Conservation (phyloP, 1,284 basidiomycete genomes). For the Marasmius oreades region DNA sequence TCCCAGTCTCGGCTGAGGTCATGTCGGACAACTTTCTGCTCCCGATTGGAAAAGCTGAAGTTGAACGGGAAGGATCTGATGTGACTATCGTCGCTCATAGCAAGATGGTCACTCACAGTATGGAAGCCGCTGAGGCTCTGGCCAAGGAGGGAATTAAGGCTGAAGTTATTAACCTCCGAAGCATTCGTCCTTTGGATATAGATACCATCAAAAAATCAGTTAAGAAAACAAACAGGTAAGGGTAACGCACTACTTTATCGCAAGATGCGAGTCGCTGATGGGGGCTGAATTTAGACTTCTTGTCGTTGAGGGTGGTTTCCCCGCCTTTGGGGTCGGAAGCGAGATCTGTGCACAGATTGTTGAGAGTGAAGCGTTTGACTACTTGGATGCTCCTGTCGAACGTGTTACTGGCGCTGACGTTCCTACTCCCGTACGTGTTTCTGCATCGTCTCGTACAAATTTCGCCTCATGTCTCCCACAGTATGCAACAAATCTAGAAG, state of each 20-base stretch:
- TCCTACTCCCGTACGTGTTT: conserved; percentile 81
- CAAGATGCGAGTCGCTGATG: conserved; percentile 9
- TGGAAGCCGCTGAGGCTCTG: conserved; percentile 91
- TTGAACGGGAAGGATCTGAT: conserved; percentile 91
- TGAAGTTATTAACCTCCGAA: conserved; percentile 97
- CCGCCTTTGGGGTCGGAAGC: conserved; percentile 95
- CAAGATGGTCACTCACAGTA: conserved; percentile 90
- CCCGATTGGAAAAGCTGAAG: conserved; percentile 97
- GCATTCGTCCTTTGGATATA: conserved; percentile 94
- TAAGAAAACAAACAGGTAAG: conserved; percentile 95
- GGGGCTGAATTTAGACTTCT: conserved; percentile 55
- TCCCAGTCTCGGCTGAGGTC: conserved; percentile 93
- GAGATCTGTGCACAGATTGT: conserved; percentile 97
- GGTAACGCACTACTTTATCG: background rate
- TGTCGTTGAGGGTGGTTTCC: conserved; percentile 98
- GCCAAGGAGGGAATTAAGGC: conserved; percentile 97
- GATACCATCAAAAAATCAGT: conserved; percentile 94
- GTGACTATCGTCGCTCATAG: conserved; percentile 97
- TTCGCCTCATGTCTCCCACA: conserved; percentile 27
- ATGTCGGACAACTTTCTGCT: conserved; percentile 94
- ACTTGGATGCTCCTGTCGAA: conserved; percentile 97
- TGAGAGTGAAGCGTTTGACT: conserved; percentile 95
- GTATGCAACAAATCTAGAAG: conserved; percentile 90
- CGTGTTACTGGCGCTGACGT: conserved; percentile 97
- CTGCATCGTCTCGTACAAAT: conserved; percentile 6